Evolutionary conservation across 176 grass and related monocot genomes (phyloP), one percentile per base, ranked within the genome.

Genomic region (Aechmea fasciata): DNA sequence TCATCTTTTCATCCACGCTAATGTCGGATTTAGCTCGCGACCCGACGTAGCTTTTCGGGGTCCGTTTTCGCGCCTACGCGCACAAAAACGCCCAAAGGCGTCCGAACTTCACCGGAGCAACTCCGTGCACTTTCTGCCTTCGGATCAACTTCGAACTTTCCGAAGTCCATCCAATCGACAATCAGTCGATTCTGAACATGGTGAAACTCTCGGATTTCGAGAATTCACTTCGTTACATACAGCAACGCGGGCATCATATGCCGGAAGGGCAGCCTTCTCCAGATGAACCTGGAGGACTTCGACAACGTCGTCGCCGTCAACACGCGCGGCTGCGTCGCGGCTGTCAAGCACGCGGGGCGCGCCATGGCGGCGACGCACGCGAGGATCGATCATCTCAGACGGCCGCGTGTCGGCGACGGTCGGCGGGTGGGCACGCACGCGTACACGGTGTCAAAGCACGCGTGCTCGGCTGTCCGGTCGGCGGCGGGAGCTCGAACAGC

Each of bases 391-490:
- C 70, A 81, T 96, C 20, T 91, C n/a, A n/a, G 87, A 96, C 85
- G 11, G 82, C 71, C 2, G 91, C 47, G 82, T 96, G 15, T 70
- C 82, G 50, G 69, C 91, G 25, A 33, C 24, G 9, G 82, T 83
- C 65, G 91, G 82, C 3, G 87, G 88, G n/a, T 69, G 52, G 91
- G 85, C 0, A 85, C 87, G 3, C 77, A 77, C 1, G 67, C 87
- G 24, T 96, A 96, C 81, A 83, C 81, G 52, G 82, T 84, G 22
- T 96, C 91, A 41, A 96, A 96, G 83, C 91, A 91, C 66, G 91
- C 11, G 51, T 96, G 68, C 67, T 87, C 66, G 87, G 91, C 28
- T 66, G 87, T 96, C 20, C 79, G 82, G 47, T 80, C 82, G 2
- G 88, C 91, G 1, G 82, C 91, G 73, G 0, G 91, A 91, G 74